phyloP scores from a whole-genome alignment of 2,329 filamentous ascomycete genomes.

The Lachnellula suecica region DNA sequence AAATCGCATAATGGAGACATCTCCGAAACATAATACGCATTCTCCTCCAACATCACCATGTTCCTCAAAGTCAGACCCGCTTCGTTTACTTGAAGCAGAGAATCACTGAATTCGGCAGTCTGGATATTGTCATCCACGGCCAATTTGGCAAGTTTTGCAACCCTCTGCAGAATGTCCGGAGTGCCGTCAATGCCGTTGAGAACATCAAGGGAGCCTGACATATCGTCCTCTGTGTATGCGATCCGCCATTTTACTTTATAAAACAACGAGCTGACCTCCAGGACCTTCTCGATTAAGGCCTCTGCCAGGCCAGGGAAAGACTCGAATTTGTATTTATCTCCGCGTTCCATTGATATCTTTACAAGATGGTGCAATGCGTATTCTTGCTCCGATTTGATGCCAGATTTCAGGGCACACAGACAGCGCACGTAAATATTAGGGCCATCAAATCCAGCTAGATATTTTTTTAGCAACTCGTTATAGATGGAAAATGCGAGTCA shows the following conservation, averaged over 20 bases:
- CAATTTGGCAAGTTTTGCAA: constrained; percentile 60
- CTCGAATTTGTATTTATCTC: constrained; percentile 94
- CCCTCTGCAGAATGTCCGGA: constrained; percentile 68
- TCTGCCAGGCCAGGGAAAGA: constrained; percentile 87
- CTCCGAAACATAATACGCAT: constrained; percentile 77
- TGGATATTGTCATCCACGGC: constrained; percentile 69
- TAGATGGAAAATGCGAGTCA: constrained; percentile 26
- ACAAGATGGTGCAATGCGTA: constrained; percentile 92
- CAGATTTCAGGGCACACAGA: constrained; percentile 78
- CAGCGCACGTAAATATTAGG: constrained; percentile 92
- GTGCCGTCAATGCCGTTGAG: constrained; percentile 68
- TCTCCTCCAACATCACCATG: constrained; percentile 92
- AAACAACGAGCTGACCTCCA: constrained; percentile 76
- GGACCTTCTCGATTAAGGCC: constrained; percentile 79
- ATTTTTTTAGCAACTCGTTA: constrained; percentile 13
- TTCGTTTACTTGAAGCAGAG: constrained; percentile 77
- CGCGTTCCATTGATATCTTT: constrained; percentile 91
- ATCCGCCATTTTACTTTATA: constrained; percentile 82
- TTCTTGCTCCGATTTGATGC: constrained; percentile 78
- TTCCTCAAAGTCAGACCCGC: constrained; percentile 87
- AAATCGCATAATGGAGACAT: constrained; percentile 77
- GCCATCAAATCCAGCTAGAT: constrained; percentile 60
- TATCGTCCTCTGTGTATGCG: constrained; percentile 64
- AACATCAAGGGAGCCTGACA: constrained; percentile 49
- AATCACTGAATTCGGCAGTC: constrained; percentile 67